phyloP scores from a whole-genome alignment of 257 asterid species.

The Nicotiana noctiflora region DNA sequence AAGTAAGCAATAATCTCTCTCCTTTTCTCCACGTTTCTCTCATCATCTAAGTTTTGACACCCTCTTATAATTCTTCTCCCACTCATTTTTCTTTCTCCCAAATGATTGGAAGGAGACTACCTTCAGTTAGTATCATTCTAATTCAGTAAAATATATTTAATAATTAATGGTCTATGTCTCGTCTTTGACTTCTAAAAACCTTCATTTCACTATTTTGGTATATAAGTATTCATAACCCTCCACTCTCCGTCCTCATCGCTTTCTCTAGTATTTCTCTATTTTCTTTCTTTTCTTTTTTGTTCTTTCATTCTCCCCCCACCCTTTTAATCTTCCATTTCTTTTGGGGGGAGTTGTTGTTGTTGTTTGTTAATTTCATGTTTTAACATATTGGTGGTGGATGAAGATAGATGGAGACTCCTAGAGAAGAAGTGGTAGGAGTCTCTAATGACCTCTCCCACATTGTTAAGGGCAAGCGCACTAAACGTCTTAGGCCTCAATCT shows the following conservation, averaged over 20 bases:
- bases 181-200: not conserved
- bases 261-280: constrained; percentile 5
- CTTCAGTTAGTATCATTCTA: not conserved
- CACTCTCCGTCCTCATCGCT: constrained; percentile 8
- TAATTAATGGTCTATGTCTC: constrained; percentile 3
- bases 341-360: not conserved
- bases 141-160: constrained; percentile 9
- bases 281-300: constrained; percentile 22
- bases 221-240: not conserved
- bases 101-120: not conserved
- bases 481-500: constrained; percentile 30
- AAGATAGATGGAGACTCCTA: constrained; percentile 21
- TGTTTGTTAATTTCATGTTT: not conserved
- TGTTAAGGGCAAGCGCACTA: constrained; percentile 34
- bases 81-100: not conserved
- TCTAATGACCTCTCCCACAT: constrained; percentile 22
- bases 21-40: not conserved
- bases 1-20: not conserved
- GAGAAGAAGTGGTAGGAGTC: constrained; percentile 22
- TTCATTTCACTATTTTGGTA: not conserved
- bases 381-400: constrained; percentile 13
- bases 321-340: constrained; percentile 13
- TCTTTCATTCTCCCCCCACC: constrained; percentile 22
- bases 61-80: not conserved
- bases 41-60: not conserved